Evolutionary conservation across 1,139 yeast species (phyloP), one percentile per base, ranked within the genome.

Genomic region (Blastobotrys ciferrii): DNA sequence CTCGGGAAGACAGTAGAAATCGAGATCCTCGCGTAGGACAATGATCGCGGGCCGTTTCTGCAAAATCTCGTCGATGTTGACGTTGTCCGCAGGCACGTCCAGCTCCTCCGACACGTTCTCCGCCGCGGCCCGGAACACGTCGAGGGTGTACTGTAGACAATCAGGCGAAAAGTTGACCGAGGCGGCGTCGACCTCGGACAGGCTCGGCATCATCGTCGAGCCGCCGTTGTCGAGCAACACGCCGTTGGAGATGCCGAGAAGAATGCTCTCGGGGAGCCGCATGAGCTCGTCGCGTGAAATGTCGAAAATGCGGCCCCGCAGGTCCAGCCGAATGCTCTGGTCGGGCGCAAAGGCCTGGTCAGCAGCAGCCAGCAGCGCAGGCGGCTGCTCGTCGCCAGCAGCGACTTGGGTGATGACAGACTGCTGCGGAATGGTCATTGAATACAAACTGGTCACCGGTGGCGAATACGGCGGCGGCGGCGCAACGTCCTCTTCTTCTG

Each of bases 1-100:
- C 25, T 67, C 68, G 0, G 97, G 95, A 23, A 92, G 82, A 51
- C 95, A 87, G 67, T 91, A 94, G 68, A 80, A 94, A 65, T 94
- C 98, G 57, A 94, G 74, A 65, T 94, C 98, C 66, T 94, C 99
- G 53, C 97, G 75, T 49, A 94, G 74, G 2, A 92, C 97, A 52
- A 94, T 89, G 42, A 94, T 84, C 0, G 96, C 88, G 0, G 98
- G 98, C 59, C 88, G 85, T 50, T 81, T 82, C 58, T 80, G 72
- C 2, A 87, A 80, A 47, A 81, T 79, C 3, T 78, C 77, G 50
- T 78, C 79, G 5, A 64, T 53, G 12, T 38, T 23, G 6, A 39
- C 45, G 9, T 23, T 23, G 15, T 42, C 36, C 12, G 15, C 20
- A 14, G 46, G 42, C 3, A 37, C 32, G 6, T 41, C 47, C 11